Evolutionary conservation across 2,329 filamentous ascomycete species (phyloP), one percentile per base, ranked within the genome.

Genomic region (Ophiostoma sp.): DNA sequence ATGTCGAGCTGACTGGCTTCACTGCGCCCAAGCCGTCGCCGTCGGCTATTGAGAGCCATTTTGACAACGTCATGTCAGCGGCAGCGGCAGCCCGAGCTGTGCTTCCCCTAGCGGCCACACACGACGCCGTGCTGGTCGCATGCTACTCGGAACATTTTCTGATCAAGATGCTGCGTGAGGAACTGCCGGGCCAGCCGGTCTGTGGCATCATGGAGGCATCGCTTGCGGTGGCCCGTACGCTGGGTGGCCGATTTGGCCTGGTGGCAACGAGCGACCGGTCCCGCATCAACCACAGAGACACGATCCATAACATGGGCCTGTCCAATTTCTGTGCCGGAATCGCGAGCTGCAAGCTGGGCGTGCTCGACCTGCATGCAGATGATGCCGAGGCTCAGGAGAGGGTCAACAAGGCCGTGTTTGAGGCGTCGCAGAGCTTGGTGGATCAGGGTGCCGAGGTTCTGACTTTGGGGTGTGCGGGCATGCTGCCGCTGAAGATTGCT

Each of bases 61-160:
- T 71, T 52, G 71, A 72, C 69, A 72, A 70, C 45, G 71, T 72
- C 45, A 63, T 71, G 66, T 72, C 74, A 36, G 71, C 71, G 4
- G 71, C 71, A 2, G 71, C 71, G 6, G 71, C 71, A 1, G 71
- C 69, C 4, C 71, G 71, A 5, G 73, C 73, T 14, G 67, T 70
- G 2, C 70, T 72, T 5, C 70, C 71, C 11, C 65, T 74, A 6
- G 72, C 69, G 1, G 67, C 72, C 12, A 72, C 69, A 0, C 68
- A 72, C 49, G 72, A 73, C 55, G 71, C 71, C 64, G 66, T 73
- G 14, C 71, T 73, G 4, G 72, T 72, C 14, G 70, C 70, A n/a
- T 73, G 72, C 70, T 73, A 72, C 69, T 73, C 71, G 66, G 72
- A 72, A 65, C 71, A 72, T 42, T 47, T 69, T 7, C 67, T 72